These are phyloP conservation scores for Mucuna pruriens DNA, from an alignment of 306 rosid genomes.

Conservation along the genomic window DNA sequence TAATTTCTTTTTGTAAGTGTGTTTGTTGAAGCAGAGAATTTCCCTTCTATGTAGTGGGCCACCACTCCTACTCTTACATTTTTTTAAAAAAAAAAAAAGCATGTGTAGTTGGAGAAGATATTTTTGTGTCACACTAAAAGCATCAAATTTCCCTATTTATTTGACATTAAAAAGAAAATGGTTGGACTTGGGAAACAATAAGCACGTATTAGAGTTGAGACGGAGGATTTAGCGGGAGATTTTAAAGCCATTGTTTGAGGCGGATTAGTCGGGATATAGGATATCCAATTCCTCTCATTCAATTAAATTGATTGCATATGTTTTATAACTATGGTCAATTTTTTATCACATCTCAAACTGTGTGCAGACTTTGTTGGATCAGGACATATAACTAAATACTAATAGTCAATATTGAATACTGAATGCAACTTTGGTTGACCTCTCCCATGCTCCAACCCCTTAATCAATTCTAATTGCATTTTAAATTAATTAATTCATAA, in stretches of 20 bases:
- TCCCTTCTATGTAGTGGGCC: neutral
- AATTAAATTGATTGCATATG: neutral
- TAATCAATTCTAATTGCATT: neutral
- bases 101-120: neutral
- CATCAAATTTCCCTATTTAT: neutral
- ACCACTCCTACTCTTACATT: neutral
- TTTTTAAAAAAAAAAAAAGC: neutral
- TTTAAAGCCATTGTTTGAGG: constrained; percentile 20
- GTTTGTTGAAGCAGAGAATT: neutral
- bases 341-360: neutral
- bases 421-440: neutral
- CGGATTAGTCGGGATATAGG: constrained; percentile 18
- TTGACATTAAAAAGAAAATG: neutral
- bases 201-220: neutral
- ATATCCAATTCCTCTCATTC: neutral
- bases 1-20: no score
- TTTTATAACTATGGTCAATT: neutral
- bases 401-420: neutral
- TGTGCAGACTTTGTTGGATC: neutral
- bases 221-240: constrained; percentile 1
- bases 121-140: neutral
- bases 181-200: neutral
- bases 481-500: neutral
- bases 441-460: neutral
- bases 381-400: neutral